These are phyloP conservation scores for Aspergillus heteromorphus DNA, from an alignment of 495 filamentous ascomycete species.

Conservation along the genomic window DNA sequence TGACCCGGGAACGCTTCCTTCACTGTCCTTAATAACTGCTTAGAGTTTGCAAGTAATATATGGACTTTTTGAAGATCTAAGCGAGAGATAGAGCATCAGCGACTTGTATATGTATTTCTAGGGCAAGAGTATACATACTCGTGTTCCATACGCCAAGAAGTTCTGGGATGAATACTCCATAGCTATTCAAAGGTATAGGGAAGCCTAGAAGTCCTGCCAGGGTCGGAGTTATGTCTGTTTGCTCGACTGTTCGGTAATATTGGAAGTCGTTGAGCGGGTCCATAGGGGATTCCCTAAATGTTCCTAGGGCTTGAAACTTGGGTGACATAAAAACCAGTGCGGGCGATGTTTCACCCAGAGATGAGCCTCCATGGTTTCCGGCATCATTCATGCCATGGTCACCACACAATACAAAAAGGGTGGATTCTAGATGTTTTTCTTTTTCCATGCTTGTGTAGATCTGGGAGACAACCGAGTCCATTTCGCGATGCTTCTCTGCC, in stretches of 20 bases:
- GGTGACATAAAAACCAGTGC: slow-evolving; percentile 91
- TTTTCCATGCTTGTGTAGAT: slow-evolving; percentile 73
- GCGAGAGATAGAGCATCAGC: slow-evolving; percentile 8
- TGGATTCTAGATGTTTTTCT: slow-evolving; percentile 63
- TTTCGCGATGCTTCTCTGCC: slow-evolving; percentile 87
- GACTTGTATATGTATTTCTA: neutral
- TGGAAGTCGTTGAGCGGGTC: slow-evolving; percentile 53
- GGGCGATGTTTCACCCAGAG: slow-evolving; percentile 86
- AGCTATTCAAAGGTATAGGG: slow-evolving; percentile 85
- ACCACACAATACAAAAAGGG: slow-evolving; percentile 80
- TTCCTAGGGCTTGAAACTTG: slow-evolving; percentile 57
- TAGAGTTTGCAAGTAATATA: slow-evolving; percentile 68
- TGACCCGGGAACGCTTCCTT: slow-evolving; percentile 59
- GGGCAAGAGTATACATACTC: slow-evolving; percentile 29
- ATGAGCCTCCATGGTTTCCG: slow-evolving; percentile 93
- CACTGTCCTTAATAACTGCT: slow-evolving; percentile 70
- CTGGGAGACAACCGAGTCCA: slow-evolving; percentile 74
- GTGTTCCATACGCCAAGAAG: slow-evolving; percentile 70
- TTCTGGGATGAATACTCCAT: slow-evolving; percentile 79
- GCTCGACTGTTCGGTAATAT: slow-evolving; percentile 79
- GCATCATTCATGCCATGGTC: slow-evolving; percentile 99
- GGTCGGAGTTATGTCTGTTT: slow-evolving; percentile 89
- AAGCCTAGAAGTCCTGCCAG: slow-evolving; percentile 83
- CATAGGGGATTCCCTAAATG: slow-evolving; percentile 33
- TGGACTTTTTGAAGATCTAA: slow-evolving; percentile 50